These are phyloP conservation scores for Daldinia vernicosa DNA, from an alignment of 495 filamentous ascomycete species.

Conservation along the genomic window DNA sequence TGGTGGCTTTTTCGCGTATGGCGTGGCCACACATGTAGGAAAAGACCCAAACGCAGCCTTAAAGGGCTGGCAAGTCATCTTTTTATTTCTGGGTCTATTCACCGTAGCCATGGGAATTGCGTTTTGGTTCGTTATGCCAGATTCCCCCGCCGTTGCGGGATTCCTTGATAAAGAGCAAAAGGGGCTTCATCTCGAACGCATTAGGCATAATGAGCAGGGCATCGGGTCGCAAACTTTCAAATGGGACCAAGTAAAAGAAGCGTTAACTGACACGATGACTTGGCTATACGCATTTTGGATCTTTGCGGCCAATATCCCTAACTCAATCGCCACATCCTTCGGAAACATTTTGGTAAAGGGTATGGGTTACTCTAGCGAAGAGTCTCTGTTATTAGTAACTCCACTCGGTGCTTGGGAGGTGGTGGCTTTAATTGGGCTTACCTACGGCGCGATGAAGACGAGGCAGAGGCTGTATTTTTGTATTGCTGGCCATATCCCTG, in stretches of 20 bases:
- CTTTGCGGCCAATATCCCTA: constrained; percentile 68
- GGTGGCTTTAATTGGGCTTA: constrained; percentile 60
- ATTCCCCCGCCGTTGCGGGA: constrained; percentile 72
- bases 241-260: constrained; percentile 67
- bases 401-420: constrained; percentile 76
- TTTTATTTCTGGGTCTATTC: constrained; percentile 69
- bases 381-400: constrained; percentile 71
- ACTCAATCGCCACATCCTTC: constrained; percentile 45
- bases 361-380: constrained; percentile 61
- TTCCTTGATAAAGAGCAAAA: constrained; percentile 71
- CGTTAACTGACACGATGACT: constrained; percentile 52
- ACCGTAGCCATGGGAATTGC: constrained; percentile 65
- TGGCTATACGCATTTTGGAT: constrained; percentile 71
- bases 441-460: constrained; percentile 36
- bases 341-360: constrained; percentile 45
- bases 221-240: constrained; percentile 76
- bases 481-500: constrained; percentile 52
- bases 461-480: constrained; percentile 45
- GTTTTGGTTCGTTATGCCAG: constrained; percentile 72
- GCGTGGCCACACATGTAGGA: constrained; percentile 64
- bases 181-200: constrained; percentile 65
- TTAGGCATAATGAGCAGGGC: constrained; percentile 71
- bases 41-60: constrained; percentile 60
- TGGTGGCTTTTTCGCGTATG: constrained; percentile 70
- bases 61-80: constrained; percentile 73